phyloP scores from a whole-genome alignment of 257 asterid genomes.

The Agastache rugosa region DNA sequence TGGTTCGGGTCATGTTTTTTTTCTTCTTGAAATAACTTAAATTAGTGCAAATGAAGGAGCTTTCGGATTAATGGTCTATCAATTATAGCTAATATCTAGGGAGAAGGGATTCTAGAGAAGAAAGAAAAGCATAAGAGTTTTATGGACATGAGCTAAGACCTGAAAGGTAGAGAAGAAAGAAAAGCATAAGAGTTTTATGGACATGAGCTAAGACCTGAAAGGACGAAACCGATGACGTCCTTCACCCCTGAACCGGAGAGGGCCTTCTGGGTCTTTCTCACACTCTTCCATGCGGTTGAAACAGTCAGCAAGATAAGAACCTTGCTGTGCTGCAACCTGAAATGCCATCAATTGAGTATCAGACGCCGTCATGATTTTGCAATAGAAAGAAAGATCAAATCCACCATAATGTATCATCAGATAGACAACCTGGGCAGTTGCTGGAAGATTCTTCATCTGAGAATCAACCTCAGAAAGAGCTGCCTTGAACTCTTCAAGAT shows the following conservation, averaged over 20 bases:
- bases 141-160: slow-evolving; percentile 49
- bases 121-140: not conserved
- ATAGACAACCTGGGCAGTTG: slow-evolving; percentile 88
- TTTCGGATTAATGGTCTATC: not conserved
- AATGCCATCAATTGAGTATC: slow-evolving; percentile 36
- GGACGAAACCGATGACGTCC: slow-evolving; percentile 96
- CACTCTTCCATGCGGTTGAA: slow-evolving; percentile 92
- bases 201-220: slow-evolving; percentile 65
- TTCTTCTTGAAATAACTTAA: not conserved
- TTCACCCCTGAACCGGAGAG: slow-evolving; percentile 91
- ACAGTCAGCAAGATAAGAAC: slow-evolving; percentile 89
- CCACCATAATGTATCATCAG: slow-evolving; percentile 9
- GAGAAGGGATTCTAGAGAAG: not conserved
- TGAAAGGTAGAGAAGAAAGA: slow-evolving; percentile 77
- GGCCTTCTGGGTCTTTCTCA: slow-evolving; percentile 90
- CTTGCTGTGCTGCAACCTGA: slow-evolving; percentile 98
- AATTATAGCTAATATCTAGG: not conserved
- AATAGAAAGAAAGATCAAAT: not conserved
- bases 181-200: not conserved
- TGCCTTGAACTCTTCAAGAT: slow-evolving; percentile 76
- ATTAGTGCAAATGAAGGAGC: not conserved
- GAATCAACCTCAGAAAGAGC: slow-evolving; percentile 93
- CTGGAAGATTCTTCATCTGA: slow-evolving; percentile 95
- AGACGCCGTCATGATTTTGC: not conserved
- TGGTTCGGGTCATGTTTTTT: not conserved